Percentiles rank a stretch among this genome's conserved stretches.
Evolutionary conservation across 495 filamentous ascomycete species (phyloP).

Genomic region (Collariella sp.): DNA sequence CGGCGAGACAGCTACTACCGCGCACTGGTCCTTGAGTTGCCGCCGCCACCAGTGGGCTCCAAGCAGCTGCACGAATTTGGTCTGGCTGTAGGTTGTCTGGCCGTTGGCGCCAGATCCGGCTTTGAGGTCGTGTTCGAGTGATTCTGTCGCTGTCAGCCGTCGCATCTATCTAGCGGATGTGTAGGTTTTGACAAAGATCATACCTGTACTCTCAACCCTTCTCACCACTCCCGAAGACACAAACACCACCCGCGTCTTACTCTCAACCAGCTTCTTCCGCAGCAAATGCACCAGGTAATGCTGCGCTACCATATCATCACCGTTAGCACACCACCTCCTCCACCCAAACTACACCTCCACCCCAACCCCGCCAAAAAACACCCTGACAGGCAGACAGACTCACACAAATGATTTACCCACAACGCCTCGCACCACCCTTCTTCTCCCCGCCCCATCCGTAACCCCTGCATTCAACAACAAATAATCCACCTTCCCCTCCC

Average conservation of each 20-base stretch:
- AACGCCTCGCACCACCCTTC: conserved; percentile 33
- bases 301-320: conserved; percentile 26
- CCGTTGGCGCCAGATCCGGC: conserved; percentile 19
- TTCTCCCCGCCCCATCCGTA: conserved; percentile 18
- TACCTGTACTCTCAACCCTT: conserved; percentile 21
- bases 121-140: conserved; percentile 28
- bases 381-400: not conserved
- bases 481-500: conserved; percentile 33
- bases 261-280: conserved; percentile 30
- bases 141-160: not conserved
- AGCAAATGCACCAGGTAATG: conserved; percentile 38
- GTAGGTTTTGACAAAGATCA: too few species aligned
- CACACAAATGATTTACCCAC: conserved; percentile 40
- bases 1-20: conserved; percentile 39
- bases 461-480: conserved; percentile 36
- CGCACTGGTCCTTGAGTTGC: conserved; percentile 28
- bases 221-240: conserved; percentile 35
- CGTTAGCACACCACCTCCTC: not conserved
- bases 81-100: conserved; percentile 23
- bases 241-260: conserved; percentile 32
- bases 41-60: conserved; percentile 43
- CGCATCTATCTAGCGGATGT: too few species aligned
- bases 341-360: not conserved
- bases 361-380: not conserved
- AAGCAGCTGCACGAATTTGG: conserved; percentile 40